Percentiles rank a stretch among this genome's conserved stretches.
These are phyloP conservation scores for Sphagnum magellanicum DNA, from an alignment of 228 moss, liverwort and hornwort genomes.

Conservation along the genomic window DNA sequence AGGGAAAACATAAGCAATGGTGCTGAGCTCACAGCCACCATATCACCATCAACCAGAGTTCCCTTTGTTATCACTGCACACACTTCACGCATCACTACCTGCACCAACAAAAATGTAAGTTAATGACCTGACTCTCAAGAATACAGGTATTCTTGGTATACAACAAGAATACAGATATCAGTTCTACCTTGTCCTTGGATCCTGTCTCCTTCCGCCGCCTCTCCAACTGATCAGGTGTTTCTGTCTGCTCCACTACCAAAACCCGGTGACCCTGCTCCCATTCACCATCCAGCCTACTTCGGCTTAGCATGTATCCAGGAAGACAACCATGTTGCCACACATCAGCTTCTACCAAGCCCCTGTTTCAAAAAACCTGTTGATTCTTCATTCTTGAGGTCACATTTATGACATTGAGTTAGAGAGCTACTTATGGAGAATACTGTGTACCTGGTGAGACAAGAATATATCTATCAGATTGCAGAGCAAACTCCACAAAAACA, in stretches of 20 bases:
- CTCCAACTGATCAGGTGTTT: conserved; percentile 92
- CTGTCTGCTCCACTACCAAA: conserved; percentile 93
- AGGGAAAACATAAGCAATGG: conserved; percentile 71
- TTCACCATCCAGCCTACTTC: neutral
- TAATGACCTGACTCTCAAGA: neutral
- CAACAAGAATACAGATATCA: neutral
- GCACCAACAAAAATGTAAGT: conserved; percentile 10
- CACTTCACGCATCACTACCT: conserved; percentile 97
- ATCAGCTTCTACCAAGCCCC: too few relatives aligned
- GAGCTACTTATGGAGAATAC: too few relatives aligned
- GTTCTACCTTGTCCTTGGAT: conserved; percentile 79
- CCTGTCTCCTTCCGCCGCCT: conserved; percentile 77
- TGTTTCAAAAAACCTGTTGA: too few relatives aligned
- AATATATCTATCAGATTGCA: too few relatives aligned
- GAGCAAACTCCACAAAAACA: too few relatives aligned
- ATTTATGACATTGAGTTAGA: too few relatives aligned
- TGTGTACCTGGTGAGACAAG: too few relatives aligned
- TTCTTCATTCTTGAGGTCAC: too few relatives aligned
- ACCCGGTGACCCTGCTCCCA: conserved; percentile 74
- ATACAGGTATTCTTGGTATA: neutral
- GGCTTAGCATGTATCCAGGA: too few relatives aligned
- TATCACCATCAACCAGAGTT: conserved; percentile 79
- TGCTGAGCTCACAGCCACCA: conserved; percentile 55
- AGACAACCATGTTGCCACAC: too few relatives aligned
- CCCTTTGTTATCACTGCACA: conserved; percentile 94